These are phyloP conservation scores for Lepidium sativum DNA, from an alignment of 345 rosid species.

Conservation along the genomic window DNA sequence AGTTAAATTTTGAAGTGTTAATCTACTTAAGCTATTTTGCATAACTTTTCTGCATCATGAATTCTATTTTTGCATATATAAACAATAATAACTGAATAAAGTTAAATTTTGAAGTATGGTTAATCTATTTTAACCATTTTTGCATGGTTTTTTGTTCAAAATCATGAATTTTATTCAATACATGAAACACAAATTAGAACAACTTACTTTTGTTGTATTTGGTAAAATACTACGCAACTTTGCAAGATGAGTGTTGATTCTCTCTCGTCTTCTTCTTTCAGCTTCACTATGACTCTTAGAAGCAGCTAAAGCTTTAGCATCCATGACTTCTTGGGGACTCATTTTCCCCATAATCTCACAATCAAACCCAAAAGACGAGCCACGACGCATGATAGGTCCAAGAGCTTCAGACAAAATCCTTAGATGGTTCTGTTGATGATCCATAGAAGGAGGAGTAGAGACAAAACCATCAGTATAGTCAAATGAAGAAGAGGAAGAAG, in stretches of 20 bases:
- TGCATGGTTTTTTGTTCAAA: background rate
- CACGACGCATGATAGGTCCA: conserved; percentile 57
- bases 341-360: conserved; percentile 65
- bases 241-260: conserved; percentile 92
- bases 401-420: conserved; percentile 73
- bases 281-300: conserved; percentile 98
- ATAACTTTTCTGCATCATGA: no score
- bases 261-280: conserved; percentile 89
- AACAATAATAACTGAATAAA: background rate
- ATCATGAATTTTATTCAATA: background rate
- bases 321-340: conserved; percentile 94
- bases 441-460: conserved; percentile 36
- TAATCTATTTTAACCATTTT: background rate
- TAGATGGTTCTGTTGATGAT: conserved; percentile 47
- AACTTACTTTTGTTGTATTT: conserved; percentile 93
- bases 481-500: conserved; percentile 24
- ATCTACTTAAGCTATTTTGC: background rate
- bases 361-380: conserved; percentile 62
- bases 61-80: no score
- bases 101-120: background rate
- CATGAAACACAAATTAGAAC: background rate
- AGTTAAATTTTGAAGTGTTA: no score
- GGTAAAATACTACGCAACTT: conserved; percentile 91
- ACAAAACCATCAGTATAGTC: conserved; percentile 18
- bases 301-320: conserved; percentile 97